phyloP scores from a whole-genome alignment of 176 grass and related monocot species.

The Avena insularis region DNA sequence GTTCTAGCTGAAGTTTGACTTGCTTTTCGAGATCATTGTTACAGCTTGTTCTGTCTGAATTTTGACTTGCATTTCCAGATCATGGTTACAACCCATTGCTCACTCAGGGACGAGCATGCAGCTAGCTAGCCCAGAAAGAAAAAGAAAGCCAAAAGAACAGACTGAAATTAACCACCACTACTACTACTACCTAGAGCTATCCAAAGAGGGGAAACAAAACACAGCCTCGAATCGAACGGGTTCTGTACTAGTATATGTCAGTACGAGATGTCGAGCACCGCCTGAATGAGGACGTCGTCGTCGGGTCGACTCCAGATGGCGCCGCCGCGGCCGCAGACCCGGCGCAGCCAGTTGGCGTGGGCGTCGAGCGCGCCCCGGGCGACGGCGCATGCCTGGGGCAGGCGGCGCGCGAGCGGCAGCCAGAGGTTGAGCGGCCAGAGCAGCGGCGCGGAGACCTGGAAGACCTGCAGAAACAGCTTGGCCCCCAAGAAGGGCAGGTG shows the following conservation, averaged over 20 bases:
- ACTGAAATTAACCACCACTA: background rate
- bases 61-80: background rate
- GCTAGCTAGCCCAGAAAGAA: background rate
- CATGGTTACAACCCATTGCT: background rate
- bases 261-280: background rate
- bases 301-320: background rate
- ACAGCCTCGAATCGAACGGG: background rate
- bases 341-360: background rate
- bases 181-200: background rate
- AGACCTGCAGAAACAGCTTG: constrained; percentile 31
- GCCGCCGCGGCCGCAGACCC: constrained; percentile 1
- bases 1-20: background rate
- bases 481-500: constrained; percentile 34
- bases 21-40: too few relatives aligned
- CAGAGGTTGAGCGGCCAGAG: constrained; percentile 41
- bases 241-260: background rate
- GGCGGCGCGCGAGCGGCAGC: constrained; percentile 33
- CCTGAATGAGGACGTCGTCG: constrained; percentile 41
- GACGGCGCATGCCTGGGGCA: constrained; percentile 42
- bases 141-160: background rate
- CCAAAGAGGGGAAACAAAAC: background rate
- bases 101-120: background rate
- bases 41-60: background rate
- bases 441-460: constrained; percentile 45
- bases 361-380: background rate